Base-by-base conservation (phyloP, 176 grass and related monocot species). In the Saccharum spontaneum region DNA sequence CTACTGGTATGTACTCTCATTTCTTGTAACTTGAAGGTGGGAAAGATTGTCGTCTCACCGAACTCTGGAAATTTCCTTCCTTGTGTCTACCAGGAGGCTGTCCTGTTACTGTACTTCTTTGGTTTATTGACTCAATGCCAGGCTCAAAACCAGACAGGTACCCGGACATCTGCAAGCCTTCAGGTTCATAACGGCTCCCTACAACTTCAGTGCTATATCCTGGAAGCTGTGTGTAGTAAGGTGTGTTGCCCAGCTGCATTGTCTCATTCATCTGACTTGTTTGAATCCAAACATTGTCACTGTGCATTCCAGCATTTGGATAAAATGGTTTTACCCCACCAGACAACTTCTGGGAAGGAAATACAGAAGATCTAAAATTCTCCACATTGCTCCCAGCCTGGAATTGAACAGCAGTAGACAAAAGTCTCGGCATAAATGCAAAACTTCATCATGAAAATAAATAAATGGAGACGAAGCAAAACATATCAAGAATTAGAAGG, bases 1-100 rank as follows among this genome's bases (percentile, higher is more conserved):
- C 75, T 88, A 90, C 57, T 49, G 65, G 83, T 91, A 85, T 49
- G 82, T 83, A 60, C 50, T 22, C 67, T 84, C 82, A 45, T 84
- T 87, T 87, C 78, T 89, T 89, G 86, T 86, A 91, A 40, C 92
- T 81, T 30, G 90, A 89, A 63, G 49, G 81, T 77, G 89, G 88
- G 88, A 85, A 90, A 80, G 82, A 83, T 64, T 88, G 88, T 40
- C 82, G 83, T 49, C 76, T 84, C 36, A 79, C 71, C 1, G 61
- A 64, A 30, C 87, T 83, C 78, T 86, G 85, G 59, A 87, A 81
- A 17, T 30, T 66, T 75, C 68, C 75, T 75, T 75, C 80, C 41
- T 78, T 86, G 43, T 87, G 85, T 26, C 74, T 76, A 67, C 41
- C 79, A 67, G 20, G 65, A 52, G 54, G 60, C 34, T 84, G 69